Base-by-base conservation (phyloP, 768 basidiomycete genomes). In the Coprinopsis sp. region DNA sequence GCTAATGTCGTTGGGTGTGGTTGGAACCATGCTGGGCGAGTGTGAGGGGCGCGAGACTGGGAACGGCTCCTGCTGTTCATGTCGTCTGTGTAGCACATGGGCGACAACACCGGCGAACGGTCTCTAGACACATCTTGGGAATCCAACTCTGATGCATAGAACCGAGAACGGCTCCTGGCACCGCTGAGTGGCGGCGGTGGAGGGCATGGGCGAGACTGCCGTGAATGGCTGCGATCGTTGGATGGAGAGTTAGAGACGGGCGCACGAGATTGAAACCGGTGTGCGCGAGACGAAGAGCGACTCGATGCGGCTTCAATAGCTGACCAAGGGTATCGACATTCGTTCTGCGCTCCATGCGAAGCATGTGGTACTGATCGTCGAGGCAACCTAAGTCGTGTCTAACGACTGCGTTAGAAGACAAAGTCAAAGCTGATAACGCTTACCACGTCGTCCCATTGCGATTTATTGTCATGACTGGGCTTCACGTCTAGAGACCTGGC, bases 261-360 rank as follows among this genome's bases (percentile, higher is more conserved):
- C 1, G 71, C 67, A n/a, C 77, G 65, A 11, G 78, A 81, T 24
- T 72, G 58, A 3, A 79, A 79, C 25, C 77, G 70, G 45, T 69
- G 61, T 2, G 64, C 61, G 18, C 70, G 65, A 4, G 75, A 77
- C 12, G 61, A 57, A 27, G 70, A 71, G 24, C 67, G 64, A 12
- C 69, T 61, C 3, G 66, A 64, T 3, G 70, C 67, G 27, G 70
- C 66, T 31, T 68, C 67, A 19, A 62, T 33, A 11, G 63, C 59
- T 6, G 66, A 57, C 14, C 63, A 52, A 4, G 64, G 55, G 12
- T 47, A 51, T 4, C 42, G 51, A 22, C 62, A 61, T 10, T 61
- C 62, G 33, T 59, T 64, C 23, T 61, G 57, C 55, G 64, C 64
- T 23, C 62, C 33, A 11, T 50, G n/a, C n/a, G n/a, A n/a, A n/a